Evolutionary conservation across 192 early-diverging fungal species (phyloP).

Genomic region (Coemansia javaensis): DNA sequence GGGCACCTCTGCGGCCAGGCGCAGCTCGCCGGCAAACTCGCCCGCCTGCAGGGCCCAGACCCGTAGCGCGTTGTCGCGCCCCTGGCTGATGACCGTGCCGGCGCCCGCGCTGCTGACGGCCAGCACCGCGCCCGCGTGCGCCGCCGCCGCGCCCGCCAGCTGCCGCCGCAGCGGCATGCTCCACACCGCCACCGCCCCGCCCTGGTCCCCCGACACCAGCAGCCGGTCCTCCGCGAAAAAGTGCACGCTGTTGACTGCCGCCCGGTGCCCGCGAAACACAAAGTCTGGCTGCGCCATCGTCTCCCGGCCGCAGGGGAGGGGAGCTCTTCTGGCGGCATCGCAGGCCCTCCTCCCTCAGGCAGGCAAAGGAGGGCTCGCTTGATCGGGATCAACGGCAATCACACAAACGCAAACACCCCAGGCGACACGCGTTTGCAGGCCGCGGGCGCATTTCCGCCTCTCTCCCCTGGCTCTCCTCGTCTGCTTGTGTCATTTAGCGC

Average conservation of each 20-base stretch:
- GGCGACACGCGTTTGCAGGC: too few relatives aligned
- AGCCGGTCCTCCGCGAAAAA: constrained; percentile 39
- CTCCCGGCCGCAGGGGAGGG: too few relatives aligned
- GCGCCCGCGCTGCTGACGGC: constrained; percentile 12
- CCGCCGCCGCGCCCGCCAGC: constrained; percentile 6
- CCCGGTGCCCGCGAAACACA: constrained; percentile 44
- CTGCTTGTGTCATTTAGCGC: too few relatives aligned
- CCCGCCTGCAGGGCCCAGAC: constrained; percentile 25
- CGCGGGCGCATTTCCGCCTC: too few relatives aligned
- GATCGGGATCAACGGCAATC: too few relatives aligned
- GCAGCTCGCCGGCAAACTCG: constrained; percentile 21
- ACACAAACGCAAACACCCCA: too few relatives aligned
- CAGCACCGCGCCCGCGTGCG: constrained; percentile 29
- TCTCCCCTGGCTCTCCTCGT: too few relatives aligned
- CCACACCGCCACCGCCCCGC: constrained; percentile 40
- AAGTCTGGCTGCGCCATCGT: constrained; percentile 38
- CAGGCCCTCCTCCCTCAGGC: too few relatives aligned
- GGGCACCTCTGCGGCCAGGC: constrained; percentile 4
- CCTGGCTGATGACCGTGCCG: constrained; percentile 35
- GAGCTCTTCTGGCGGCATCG: too few relatives aligned
- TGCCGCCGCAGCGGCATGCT: constrained; percentile 46
- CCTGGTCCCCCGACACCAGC: constrained; percentile 43
- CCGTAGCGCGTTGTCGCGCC: constrained; percentile 41
- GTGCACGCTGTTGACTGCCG: constrained; percentile 42
- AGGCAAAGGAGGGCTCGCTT: too few relatives aligned